These are phyloP conservation scores for Saraca asoca DNA, from an alignment of 331 rosid species.

Conservation along the genomic window DNA sequence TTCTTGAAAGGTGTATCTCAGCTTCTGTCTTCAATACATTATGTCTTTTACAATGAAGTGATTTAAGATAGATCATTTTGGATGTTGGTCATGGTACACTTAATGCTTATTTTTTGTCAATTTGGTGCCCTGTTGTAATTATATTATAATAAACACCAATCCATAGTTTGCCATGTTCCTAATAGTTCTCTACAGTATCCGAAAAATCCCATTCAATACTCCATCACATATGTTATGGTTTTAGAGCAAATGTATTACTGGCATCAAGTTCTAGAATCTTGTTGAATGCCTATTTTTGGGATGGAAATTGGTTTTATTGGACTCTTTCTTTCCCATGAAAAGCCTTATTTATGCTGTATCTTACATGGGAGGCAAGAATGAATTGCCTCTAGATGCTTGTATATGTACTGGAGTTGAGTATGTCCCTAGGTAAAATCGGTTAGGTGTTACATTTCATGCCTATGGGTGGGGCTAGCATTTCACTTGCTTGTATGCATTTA, in stretches of 20 bases:
- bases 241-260: slow-evolving; percentile 5
- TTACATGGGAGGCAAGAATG: background rate
- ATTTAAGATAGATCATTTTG: background rate
- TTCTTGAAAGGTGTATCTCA: slow-evolving; percentile 78
- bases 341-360: too few relatives aligned
- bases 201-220: too few relatives aligned
- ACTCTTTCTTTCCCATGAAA: slow-evolving; percentile 13
- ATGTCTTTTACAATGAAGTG: slow-evolving; percentile 6
- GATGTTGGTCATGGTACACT: background rate
- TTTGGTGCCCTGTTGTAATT: too few relatives aligned
- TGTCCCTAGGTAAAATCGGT: slow-evolving; percentile 8
- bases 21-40: slow-evolving; percentile 23
- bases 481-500: slow-evolving; percentile 27
- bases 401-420: background rate
- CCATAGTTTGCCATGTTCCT: too few relatives aligned
- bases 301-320: slow-evolving; percentile 20
- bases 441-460: slow-evolving; percentile 17
- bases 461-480: slow-evolving; percentile 3
- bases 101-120: too few relatives aligned
- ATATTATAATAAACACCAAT: too few relatives aligned
- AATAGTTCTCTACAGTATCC: too few relatives aligned
- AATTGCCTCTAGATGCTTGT: background rate
- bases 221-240: background rate
- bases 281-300: slow-evolving; percentile 10
- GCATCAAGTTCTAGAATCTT: slow-evolving; percentile 22